Base-by-base conservation (phyloP, 1,139 yeast species). In the Nakaseomyces nivariensis region DNA sequence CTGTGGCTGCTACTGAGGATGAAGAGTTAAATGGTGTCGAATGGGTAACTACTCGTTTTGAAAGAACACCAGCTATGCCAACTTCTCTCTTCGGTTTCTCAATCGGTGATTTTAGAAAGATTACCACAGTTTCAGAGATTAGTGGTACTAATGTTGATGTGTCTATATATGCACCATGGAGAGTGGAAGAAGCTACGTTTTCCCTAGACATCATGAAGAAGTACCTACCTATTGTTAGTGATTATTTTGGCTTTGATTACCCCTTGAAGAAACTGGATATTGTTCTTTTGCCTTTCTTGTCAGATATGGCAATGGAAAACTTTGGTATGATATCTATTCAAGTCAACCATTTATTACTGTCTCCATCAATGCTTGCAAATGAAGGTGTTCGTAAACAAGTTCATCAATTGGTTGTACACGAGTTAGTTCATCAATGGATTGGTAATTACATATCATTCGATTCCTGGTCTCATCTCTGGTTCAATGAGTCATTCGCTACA, bases 281-380 rank as follows among this genome's bases (percentile, higher is more conserved):
- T 45, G 76, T 81, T 2, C 77, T 85, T 1, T 63, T 85, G 11
- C 92, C 92, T 5, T 82, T 80, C 57, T 71, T 85, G 52, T 73
- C 79, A 34, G 90, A 84, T 63, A 85, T 86, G 52, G 92, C 86
- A 4, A 85, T 83, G 82, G 94, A 85, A 62, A 83, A 84, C 60
- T 81, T 85, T 78, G 85, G 87, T 3, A 67, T 82, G 68, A 73
- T 84, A 34, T 76, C 83, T 3, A 72, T 82, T 7, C 74, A 81
- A 51, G 73, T 77, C 46, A 71, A 73, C 46, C 81, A 78, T 54
- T 59, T 81, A 10, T 63, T 81, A 22, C 54, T 77, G 10, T 67
- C 73, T 1, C 68, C 68, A 29, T 26, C 54, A 25, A 67, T 71
- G 1, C 50, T 69, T 42, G 58, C 63, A 3, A 61, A 62, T 41